phyloP scores from a whole-genome alignment of 441 rosid species.

The Mallotus repandus region DNA sequence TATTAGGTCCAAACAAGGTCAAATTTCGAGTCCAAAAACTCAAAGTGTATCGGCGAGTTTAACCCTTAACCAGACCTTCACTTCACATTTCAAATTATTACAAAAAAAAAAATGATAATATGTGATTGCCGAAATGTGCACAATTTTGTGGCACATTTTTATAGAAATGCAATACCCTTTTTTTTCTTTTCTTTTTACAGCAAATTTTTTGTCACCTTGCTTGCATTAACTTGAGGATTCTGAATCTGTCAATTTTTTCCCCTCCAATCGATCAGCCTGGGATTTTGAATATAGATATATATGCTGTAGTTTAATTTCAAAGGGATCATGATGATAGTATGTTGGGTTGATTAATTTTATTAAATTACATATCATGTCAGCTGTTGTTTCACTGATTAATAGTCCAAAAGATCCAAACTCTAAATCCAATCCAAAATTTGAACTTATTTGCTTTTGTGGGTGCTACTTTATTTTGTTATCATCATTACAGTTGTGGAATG shows the following conservation, averaged over 20 bases:
- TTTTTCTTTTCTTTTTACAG: neutral
- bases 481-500: constrained; percentile 24
- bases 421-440: neutral
- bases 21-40: neutral
- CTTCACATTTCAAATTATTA: neutral
- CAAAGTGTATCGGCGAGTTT: neutral
- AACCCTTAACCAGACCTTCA: neutral
- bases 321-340: constrained; percentile 15
- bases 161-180: neutral
- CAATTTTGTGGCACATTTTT: neutral
- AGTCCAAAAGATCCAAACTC: constrained; percentile 23
- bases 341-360: constrained; percentile 13
- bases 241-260: neutral
- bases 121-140: constrained; percentile 1
- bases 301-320: constrained; percentile 12
- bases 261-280: neutral
- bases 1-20: neutral
- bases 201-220: constrained; percentile 11
- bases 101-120: neutral
- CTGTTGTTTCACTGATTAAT: constrained; percentile 6
- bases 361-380: constrained; percentile 1
- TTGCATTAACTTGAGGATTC: neutral
- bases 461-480: constrained; percentile 20
- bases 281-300: constrained; percentile 11
- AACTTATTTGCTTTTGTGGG: constrained; percentile 1